Evolutionary conservation across 495 filamentous ascomycete genomes (phyloP), one percentile per base, ranked within the genome.

Genomic region (Neurospora hispaniola): DNA sequence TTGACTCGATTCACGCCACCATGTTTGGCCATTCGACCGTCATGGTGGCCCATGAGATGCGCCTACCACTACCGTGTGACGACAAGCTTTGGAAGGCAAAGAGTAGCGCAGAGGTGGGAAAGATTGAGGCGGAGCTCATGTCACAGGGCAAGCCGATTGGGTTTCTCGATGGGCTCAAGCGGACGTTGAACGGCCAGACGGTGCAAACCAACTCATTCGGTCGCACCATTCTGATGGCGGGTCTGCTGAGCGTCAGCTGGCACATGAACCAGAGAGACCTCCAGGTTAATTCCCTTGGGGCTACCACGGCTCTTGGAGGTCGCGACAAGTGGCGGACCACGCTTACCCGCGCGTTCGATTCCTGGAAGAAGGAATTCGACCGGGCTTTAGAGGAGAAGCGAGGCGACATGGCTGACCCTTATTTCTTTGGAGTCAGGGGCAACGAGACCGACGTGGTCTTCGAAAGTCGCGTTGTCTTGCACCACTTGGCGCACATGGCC

Each of bases 1-100:
- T 97, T 71, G 96, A 99, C 80, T 96, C 94, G 4, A 96, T 93
- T 7, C 96, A 99, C 82, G 94, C 95, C 4, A 98, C 93, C 54
- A 97, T 99, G 92, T 99, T 98, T 81, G 96, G 96, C 0, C 96
- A 99, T 80, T 94, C 94, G 20, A 95, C 94, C 4, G 94, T 96
- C 41, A 97, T 98, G 94, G 94, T 97, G 16, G 94, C 96, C 4
- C 94, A 97, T 79, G 96, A 99, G 82, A 93, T 99, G 85, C 90
- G 93, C 31, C 85, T 98, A 11, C 93, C 96, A 2, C 83, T 99
- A 38, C 96, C 96, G 14, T 98, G 96, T 78, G 96, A 98, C 76
- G 96, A 98, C 79, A 89, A 91, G 38, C 82, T 98, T 31, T 99
- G 96, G 96, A 93, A 93, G 46, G 96, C 96, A 35, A 94, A 91